Evolutionary conservation across 495 filamentous ascomycete species (phyloP), one percentile per base, ranked within the genome.

Genomic region (Penicillium salamii): DNA sequence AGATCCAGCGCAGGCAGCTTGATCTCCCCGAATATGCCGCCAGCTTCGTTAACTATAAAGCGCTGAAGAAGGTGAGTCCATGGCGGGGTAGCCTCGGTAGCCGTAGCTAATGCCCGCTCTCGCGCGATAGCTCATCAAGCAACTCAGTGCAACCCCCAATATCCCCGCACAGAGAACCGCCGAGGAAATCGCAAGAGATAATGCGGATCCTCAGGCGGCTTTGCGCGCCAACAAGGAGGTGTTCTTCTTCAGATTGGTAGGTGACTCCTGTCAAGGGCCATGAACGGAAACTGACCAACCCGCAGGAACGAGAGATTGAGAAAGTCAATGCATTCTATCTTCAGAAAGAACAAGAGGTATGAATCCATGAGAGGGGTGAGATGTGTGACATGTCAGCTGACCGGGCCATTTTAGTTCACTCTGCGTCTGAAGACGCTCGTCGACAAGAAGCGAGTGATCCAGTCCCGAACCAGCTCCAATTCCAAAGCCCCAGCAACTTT

Each of bases 11-110:
- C 78, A 85, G 91, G 67, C 92, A 97, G 77, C 89, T 98, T 59
- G 93, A 98, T 70, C 89, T 98, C 28, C 93, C 93, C 29, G 93
- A 98, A 79, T 98, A 98, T 86, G 93, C 92, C 39, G 90, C 92
- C 42, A 96, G 90, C 71, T 97, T 98, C 66, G 91, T 97, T 42
- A 97, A 98, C 72, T 98, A 98, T 75, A 98, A 98, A 75, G 92
- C 89, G 46, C 77, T 98, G 54, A 98, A 98, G 70, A 97, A 97
- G 87, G 93, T 96, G 23, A 43, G 54, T 38, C 29, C 15, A 23
- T 13, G 5, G 33, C 26, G 2, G 32, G 17, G 8, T 11, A 28
- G 1, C 19, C n/a, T 7, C 19, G 41, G 13, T 14, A 28, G n/a
- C n/a, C n/a, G n/a, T n/a, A n/a, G n/a, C n/a, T n/a, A n/a, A n/a